Evolutionary conservation across 2,329 filamentous ascomycete genomes (phyloP).

Genomic region (Westerdykella ornata): DNA sequence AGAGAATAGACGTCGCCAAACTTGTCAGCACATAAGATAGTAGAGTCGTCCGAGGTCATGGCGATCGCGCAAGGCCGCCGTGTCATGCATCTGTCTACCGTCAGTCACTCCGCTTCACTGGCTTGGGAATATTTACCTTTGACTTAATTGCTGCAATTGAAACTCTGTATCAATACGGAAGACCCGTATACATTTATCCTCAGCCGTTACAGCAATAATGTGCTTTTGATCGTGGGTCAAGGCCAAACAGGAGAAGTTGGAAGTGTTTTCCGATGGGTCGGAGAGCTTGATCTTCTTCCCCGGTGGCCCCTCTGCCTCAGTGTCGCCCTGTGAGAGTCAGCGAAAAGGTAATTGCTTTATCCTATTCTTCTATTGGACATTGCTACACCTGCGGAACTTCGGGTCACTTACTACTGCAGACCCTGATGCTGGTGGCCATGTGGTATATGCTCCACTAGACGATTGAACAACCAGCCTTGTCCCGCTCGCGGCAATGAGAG

Average conservation of each 20-base stretch:
- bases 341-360: constrained; percentile 10
- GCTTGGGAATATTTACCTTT: constrained; percentile 50
- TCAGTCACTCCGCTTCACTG: constrained; percentile 10
- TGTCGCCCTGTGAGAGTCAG: constrained; percentile 4
- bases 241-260: constrained; percentile 63
- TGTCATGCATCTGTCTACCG: constrained; percentile 63
- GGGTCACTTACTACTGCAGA: constrained; percentile 19
- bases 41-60: constrained; percentile 61
- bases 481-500: constrained; percentile 69
- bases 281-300: constrained; percentile 40
- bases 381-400: not conserved
- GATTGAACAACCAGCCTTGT: constrained; percentile 55
- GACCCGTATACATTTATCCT: constrained; percentile 86
- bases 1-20: constrained; percentile 94
- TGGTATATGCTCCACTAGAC: constrained; percentile 24
- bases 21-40: constrained; percentile 82
- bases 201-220: constrained; percentile 72
- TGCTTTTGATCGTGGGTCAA: constrained; percentile 59
- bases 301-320: constrained; percentile 31
- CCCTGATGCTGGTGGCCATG: constrained; percentile 23
- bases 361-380: constrained; percentile 4
- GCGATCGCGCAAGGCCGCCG: constrained; percentile 77
- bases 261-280: constrained; percentile 33
- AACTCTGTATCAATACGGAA: constrained; percentile 61
- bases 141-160: constrained; percentile 59